Evolutionary conservation across 2,329 filamentous ascomycete genomes (phyloP).

Genomic region (Pseudomassariella vexata): DNA sequence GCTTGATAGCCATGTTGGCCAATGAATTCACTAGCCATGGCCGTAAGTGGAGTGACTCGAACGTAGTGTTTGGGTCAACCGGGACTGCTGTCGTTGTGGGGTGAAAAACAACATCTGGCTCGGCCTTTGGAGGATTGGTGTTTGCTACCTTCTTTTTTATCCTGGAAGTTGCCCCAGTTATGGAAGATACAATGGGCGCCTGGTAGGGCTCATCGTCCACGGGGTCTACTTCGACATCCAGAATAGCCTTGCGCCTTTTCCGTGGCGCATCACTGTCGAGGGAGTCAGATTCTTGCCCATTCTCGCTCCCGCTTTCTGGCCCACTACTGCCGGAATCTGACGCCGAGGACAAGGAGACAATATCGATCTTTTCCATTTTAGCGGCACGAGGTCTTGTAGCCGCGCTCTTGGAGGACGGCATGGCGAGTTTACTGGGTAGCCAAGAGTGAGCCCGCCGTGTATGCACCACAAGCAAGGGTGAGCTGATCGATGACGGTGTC

Average conservation of each 20-base stretch:
- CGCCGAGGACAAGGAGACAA: conserved; percentile 9
- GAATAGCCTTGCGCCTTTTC: conserved; percentile 27
- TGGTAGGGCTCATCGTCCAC: conserved; percentile 25
- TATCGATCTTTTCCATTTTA: conserved; percentile 17
- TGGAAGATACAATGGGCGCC: conserved; percentile 33
- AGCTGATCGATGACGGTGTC: too few relatives aligned
- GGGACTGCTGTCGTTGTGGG: conserved; percentile 30
- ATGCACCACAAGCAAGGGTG: too few relatives aligned
- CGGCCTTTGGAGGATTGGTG: conserved; percentile 8
- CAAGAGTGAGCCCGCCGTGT: too few relatives aligned
- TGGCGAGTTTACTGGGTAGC: too few relatives aligned
- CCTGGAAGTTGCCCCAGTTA: conserved; percentile 48
- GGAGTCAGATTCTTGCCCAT: conserved; percentile 37
- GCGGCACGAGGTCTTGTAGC: conserved; percentile 6
- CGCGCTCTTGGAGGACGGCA: conserved; percentile 2
- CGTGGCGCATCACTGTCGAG: conserved; percentile 33
- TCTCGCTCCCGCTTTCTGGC: not conserved
- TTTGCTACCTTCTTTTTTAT: conserved; percentile 40
- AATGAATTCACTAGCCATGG: conserved; percentile 88
- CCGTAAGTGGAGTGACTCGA: conserved; percentile 65
- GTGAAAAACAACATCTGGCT: conserved; percentile 5
- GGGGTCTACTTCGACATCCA: conserved; percentile 21
- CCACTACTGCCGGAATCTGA: conserved; percentile 4
- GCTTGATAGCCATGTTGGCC: conserved; percentile 69
- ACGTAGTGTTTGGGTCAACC: conserved; percentile 55